phyloP scores from a whole-genome alignment of 2,329 filamentous ascomycete genomes.

The Penicillium sp. region DNA sequence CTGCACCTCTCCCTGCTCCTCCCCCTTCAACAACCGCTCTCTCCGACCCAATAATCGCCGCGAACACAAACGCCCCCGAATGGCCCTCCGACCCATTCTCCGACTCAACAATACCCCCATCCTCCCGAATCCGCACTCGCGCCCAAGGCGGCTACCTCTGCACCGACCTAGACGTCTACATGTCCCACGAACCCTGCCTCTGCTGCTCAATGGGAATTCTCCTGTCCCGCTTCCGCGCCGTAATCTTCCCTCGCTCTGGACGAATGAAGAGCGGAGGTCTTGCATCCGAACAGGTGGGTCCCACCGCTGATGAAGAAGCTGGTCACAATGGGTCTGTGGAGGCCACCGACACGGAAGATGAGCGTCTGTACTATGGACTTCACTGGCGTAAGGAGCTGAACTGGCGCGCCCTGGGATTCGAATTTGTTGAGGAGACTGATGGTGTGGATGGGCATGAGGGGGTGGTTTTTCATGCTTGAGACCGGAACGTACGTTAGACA shows the following conservation, averaged over 20 bases:
- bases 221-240: slow-evolving; percentile 85
- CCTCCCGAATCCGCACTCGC: slow-evolving; percentile 65
- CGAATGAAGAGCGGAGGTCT: slow-evolving; percentile 83
- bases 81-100: background rate
- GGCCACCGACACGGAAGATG: slow-evolving; percentile 12
- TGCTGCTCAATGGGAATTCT: slow-evolving; percentile 97
- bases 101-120: slow-evolving; percentile 26
- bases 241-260: slow-evolving; percentile 63
- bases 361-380: slow-evolving; percentile 52
- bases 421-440: slow-evolving; percentile 41
- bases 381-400: slow-evolving; percentile 62
- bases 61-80: background rate
- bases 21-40: slow-evolving; percentile 7
- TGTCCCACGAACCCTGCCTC: slow-evolving; percentile 92
- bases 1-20: slow-evolving; percentile 12
- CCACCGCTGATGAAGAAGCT: slow-evolving; percentile 14
- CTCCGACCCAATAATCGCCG: background rate
- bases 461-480: slow-evolving; percentile 23
- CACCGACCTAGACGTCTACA: slow-evolving; percentile 87
- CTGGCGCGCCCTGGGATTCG: slow-evolving; percentile 50
- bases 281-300: slow-evolving; percentile 62
- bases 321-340: background rate
- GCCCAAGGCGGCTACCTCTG: slow-evolving; percentile 88
- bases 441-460: slow-evolving; percentile 1
- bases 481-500: background rate